phyloP scores from a whole-genome alignment of 1,139 yeast genomes.

The Kodamaea alishanica region DNA sequence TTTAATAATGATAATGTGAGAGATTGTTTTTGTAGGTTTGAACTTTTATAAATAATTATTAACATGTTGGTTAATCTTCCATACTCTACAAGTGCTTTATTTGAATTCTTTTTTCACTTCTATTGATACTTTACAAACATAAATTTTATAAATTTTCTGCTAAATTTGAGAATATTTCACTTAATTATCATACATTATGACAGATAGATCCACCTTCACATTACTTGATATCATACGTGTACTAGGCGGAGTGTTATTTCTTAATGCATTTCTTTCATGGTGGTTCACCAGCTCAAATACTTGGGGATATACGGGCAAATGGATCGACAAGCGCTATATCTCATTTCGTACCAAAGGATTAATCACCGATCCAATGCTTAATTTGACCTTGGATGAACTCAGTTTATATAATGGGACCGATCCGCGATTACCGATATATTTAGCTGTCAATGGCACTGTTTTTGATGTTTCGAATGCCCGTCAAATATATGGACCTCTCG shows the following conservation, averaged over 20 bases:
- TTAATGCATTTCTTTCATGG: conserved; percentile 50
- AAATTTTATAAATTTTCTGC: no score
- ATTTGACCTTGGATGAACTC: conserved; percentile 48
- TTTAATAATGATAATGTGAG: background rate
- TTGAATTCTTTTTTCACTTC: background rate
- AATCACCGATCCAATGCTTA: conserved; percentile 7
- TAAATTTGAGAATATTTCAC: no score
- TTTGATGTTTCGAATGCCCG: conserved; percentile 64
- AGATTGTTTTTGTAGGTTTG: background rate
- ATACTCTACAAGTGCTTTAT: background rate
- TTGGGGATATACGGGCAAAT: conserved; percentile 55
- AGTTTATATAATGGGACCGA: conserved; percentile 52
- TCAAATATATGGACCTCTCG: conserved; percentile 61
- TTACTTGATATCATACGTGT: conserved; percentile 43
- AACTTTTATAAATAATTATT: conserved; percentile 1
- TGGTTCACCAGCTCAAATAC: conserved; percentile 46
- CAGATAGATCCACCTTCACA: conserved; percentile 12
- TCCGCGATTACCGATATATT: conserved; percentile 50
- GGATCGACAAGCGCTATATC: conserved; percentile 44
- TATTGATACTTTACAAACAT: background rate
- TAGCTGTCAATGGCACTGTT: conserved; percentile 65
- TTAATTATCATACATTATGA: background rate
- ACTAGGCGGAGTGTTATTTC: conserved; percentile 43
- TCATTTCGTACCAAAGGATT: conserved; percentile 5
- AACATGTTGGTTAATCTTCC: background rate